Evolutionary conservation across 2,329 filamentous ascomycete species (phyloP), one percentile per base, ranked within the genome.

Genomic region (Ophiostoma montium): DNA sequence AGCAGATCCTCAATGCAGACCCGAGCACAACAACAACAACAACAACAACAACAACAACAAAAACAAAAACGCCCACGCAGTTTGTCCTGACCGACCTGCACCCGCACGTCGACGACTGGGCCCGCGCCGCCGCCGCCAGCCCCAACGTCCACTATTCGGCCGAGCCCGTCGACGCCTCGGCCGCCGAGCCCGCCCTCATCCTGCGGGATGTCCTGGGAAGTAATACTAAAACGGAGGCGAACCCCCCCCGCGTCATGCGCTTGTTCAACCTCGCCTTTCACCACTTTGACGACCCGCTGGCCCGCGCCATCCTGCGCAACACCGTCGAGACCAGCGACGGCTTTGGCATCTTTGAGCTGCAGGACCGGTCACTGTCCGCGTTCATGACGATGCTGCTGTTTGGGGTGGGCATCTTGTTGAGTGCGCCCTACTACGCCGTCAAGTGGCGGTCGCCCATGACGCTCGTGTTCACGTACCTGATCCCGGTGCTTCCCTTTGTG

Each of bases 201-300:
- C 57, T 50, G 1, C 31, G 49, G 19, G 57, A 57, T 33, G 52
- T 52, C 30, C 49, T 50, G 11, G 46, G 50, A 31, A 32, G 16
- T 15, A 4, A 15, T 19, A 2, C n/a, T n/a, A n/a, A n/a, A n/a
- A n/a, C n/a, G n/a, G n/a, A n/a, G n/a, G n/a, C 13, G 6, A 21
- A 19, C 3, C 5, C 3, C 27, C 38, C 23, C 32, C 35, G 50
- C 44, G 32, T 84, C 19, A 82, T 86, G 59, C 70, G 84, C 5
- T 65, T 87, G 46, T 88, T 84, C 62, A 84, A 82, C 60, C 68
- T 86, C 2, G 76, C 82, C 1, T 89, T 89, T 58, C 84, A 88
- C 62, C 84, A 88, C 64, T 88, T 88, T 56, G 73, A 79, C 53
- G 80, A 87, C 57, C 64, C 65, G 4, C 63, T 79, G 16, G 84